These are phyloP conservation scores for Exophiala aquamarina DNA, from an alignment of 2,329 filamentous ascomycete genomes.

Conservation along the genomic window DNA sequence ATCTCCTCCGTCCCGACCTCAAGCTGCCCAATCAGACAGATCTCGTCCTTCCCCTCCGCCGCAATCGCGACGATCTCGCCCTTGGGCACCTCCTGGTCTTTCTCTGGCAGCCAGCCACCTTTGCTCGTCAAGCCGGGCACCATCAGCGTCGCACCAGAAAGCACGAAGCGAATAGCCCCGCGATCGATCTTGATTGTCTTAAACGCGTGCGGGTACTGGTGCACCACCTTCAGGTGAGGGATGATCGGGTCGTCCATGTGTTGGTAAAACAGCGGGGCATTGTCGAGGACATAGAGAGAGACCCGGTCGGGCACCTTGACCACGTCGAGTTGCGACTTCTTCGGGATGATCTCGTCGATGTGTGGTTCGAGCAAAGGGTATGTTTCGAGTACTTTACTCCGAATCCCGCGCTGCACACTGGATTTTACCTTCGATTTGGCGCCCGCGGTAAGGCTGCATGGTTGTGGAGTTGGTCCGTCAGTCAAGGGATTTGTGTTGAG, in stretches of 20 bases:
- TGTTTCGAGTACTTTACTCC: slow-evolving; percentile 75
- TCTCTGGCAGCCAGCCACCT: slow-evolving; percentile 72
- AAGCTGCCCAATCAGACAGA: slow-evolving; percentile 82
- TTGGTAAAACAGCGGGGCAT: slow-evolving; percentile 84
- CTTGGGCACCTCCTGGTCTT: slow-evolving; percentile 70
- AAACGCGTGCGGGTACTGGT: slow-evolving; percentile 84
- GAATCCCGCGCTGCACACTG: slow-evolving; percentile 83
- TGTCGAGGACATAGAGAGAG: slow-evolving; percentile 79
- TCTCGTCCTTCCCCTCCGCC: slow-evolving; percentile 91
- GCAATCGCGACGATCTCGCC: slow-evolving; percentile 84
- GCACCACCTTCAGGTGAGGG: slow-evolving; percentile 85
- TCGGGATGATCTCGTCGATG: slow-evolving; percentile 93
- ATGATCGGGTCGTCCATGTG: slow-evolving; percentile 73
- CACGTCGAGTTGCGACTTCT: slow-evolving; percentile 85
- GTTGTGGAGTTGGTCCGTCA: background rate
- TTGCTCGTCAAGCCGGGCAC: slow-evolving; percentile 84
- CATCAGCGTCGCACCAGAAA: slow-evolving; percentile 93
- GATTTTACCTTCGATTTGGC: slow-evolving; percentile 97
- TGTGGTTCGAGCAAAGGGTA: slow-evolving; percentile 83
- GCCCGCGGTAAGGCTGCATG: slow-evolving; percentile 67
- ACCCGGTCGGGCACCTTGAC: slow-evolving; percentile 93
- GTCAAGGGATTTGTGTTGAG: background rate
- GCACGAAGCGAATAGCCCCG: slow-evolving; percentile 93
- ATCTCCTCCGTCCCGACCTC: slow-evolving; percentile 87
- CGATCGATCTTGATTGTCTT: slow-evolving; percentile 86